Base-by-base conservation (phyloP, 176 grass and related monocot species). In the Bonia amplexicaulis region DNA sequence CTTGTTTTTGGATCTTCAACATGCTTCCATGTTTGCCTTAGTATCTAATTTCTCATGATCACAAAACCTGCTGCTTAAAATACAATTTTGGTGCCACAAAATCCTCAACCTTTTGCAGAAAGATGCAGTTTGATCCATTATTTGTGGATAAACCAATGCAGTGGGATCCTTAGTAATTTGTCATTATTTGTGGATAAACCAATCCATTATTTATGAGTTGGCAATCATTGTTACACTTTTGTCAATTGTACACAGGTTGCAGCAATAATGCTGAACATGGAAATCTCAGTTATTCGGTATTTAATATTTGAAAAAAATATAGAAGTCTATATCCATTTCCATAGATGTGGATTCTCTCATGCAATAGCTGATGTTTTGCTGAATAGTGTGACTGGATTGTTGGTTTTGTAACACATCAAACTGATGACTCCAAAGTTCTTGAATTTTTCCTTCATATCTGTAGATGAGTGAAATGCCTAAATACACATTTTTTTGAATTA, bases 21-120 rank as follows among this genome's bases (percentile, higher is more conserved):
- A 58, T 57, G 22, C 20, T 80, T 63, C 53, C 11, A 74, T 23
- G 25, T 77, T 88, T 76, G 45, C 52, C 14, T 48, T 80, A 8
- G 69, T 33, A 41, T 12, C 19, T 73, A 80, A 16, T 73, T 81
- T 58, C 48, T 68, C 63, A 11, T 75, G 12, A 81, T 16, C 63
- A 19, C 8, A 73, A 19, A 74, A 25, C 48, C 23, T 57, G 47
- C 39, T 76, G 6, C 72, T 76, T 81, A 23, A 74, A 73, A 52
- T 53, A 73, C 22, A 73, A 31, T 62, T 86, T 74, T 87, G 45
- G 39, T 80, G 37, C 58, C 23, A 53, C 12, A 66, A 65, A 47
- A 22, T 51, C 15, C 10, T 87, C 66, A 55, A 54, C 8, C 71
- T 31, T 67, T 71, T 67, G 31, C 6, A 59, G 17, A 19, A 35